phyloP scores from a whole-genome alignment of 306 rosid genomes.

The Quercus suber region DNA sequence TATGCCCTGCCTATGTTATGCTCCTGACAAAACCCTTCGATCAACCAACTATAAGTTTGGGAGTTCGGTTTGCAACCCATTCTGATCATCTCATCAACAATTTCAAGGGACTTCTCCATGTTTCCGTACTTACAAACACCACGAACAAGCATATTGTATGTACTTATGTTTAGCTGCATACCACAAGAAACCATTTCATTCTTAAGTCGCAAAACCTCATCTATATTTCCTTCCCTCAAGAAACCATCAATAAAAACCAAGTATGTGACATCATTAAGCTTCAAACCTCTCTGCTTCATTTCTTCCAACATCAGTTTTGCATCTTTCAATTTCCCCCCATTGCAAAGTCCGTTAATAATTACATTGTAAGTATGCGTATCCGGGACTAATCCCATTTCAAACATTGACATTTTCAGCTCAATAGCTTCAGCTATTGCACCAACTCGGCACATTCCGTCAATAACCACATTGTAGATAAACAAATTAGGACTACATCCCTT shows the following conservation, averaged over 20 bases:
- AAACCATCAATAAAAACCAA: constrained; percentile 32
- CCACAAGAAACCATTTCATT: constrained; percentile 29
- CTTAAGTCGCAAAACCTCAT: constrained; percentile 33
- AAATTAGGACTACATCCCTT: constrained; percentile 32
- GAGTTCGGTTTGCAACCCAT: constrained; percentile 23
- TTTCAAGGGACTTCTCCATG: constrained; percentile 28
- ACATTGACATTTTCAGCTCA: constrained; percentile 24
- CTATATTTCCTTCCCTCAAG: constrained; percentile 26
- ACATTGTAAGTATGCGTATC: constrained; percentile 27
- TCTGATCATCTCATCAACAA: constrained; percentile 31
- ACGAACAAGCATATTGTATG: constrained; percentile 24
- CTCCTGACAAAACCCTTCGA: constrained; percentile 37
- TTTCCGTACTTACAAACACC: constrained; percentile 36
- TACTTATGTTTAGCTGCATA: constrained; percentile 1
- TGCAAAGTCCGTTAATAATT: constrained; percentile 37
- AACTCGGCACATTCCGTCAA: constrained; percentile 31
- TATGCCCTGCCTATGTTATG: constrained; percentile 20
- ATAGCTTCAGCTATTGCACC: constrained; percentile 33
- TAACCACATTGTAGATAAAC: constrained; percentile 25
- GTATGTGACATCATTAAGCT: constrained; percentile 21
- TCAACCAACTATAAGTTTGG: constrained; percentile 23
- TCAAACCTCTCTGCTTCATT: constrained; percentile 31
- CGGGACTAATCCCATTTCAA: constrained; percentile 25
- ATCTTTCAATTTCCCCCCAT: constrained; percentile 26
- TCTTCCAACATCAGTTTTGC: constrained; percentile 24